Percentiles rank a stretch among this genome's conserved stretches.
These are phyloP conservation scores for Juglanconis sp. DNA, from an alignment of 2,329 filamentous ascomycete genomes.

Conservation along the genomic window DNA sequence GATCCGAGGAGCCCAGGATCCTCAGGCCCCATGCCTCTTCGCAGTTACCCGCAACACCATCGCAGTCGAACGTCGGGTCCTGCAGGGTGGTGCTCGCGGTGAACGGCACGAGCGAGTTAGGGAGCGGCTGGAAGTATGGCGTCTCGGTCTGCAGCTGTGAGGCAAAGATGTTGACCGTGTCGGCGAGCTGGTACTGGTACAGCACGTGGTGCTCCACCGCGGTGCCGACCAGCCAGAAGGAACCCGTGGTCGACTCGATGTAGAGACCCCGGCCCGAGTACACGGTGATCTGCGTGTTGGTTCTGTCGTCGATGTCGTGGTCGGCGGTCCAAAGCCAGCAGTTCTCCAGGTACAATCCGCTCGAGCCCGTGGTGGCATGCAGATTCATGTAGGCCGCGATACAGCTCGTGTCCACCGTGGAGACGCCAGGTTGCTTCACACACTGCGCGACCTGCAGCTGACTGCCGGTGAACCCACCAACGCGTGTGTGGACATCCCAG, in stretches of 20 bases:
- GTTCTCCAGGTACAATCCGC: conserved; percentile 43
- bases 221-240: conserved; percentile 62
- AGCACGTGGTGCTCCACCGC: conserved; percentile 62
- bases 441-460: conserved; percentile 66
- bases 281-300: conserved; percentile 45
- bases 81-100: conserved; percentile 34
- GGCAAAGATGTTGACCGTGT: conserved; percentile 59
- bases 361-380: conserved; percentile 35
- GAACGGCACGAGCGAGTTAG: conserved; percentile 57
- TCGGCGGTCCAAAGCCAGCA: conserved; percentile 40
- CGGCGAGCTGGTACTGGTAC: conserved; percentile 64
- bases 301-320: conserved; percentile 34
- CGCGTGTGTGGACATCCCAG: conserved; percentile 75
- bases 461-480: conserved; percentile 68
- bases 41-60: conserved; percentile 34
- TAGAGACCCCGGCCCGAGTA: conserved; percentile 48
- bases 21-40: conserved; percentile 63
- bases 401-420: conserved; percentile 28
- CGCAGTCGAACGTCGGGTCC: conserved; percentile 53
- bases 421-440: conserved; percentile 45
- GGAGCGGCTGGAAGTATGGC: conserved; percentile 67
- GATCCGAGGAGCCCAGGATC: conserved; percentile 51
- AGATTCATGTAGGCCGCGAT: conserved; percentile 38
- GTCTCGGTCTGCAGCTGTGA: conserved; percentile 68
- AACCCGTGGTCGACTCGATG: conserved; percentile 42